Percentiles rank a stretch among this genome's conserved stretches.
These are phyloP conservation scores for Thalia dealbata DNA, from an alignment of 176 grass and related monocot genomes.

Conservation along the genomic window DNA sequence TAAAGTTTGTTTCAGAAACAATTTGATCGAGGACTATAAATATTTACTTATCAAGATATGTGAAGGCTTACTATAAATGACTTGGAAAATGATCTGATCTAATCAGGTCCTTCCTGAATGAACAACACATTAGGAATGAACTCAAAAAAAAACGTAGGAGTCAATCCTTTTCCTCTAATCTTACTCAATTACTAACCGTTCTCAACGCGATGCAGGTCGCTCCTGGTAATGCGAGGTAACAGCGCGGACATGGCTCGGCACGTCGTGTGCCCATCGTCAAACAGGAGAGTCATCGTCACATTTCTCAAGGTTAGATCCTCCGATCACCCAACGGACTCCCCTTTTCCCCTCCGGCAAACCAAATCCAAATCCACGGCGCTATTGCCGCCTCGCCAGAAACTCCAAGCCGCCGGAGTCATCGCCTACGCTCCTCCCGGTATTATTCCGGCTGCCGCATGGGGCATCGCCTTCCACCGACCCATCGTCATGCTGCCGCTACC, in stretches of 20 bases:
- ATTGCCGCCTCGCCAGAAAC: not conserved
- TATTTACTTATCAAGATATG: too few relatives aligned
- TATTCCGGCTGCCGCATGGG: conserved; percentile 48
- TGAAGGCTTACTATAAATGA: too few relatives aligned
- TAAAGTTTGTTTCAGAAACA: too few relatives aligned
- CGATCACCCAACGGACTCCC: conserved; percentile 15
- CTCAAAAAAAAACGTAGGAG: too few relatives aligned
- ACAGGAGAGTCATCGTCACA: conserved; percentile 80
- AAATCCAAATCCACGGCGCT: not conserved
- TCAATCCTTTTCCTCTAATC: too few relatives aligned
- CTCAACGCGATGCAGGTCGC: conserved; percentile 34
- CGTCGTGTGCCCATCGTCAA: conserved; percentile 71
- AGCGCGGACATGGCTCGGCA: conserved; percentile 94
- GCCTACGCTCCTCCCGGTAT: conserved; percentile 5
- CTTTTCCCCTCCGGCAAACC: not conserved
- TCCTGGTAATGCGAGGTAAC: conserved; percentile 94
- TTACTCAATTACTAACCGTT: too few relatives aligned
- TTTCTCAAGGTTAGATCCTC: conserved; percentile 73
- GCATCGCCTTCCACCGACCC: conserved; percentile 43
- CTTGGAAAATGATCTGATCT: too few relatives aligned
- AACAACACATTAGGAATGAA: too few relatives aligned
- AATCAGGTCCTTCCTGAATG: too few relatives aligned
- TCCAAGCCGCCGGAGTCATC: not conserved
- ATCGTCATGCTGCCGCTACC: conserved; percentile 53
- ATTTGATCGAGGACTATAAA: too few relatives aligned